phyloP scores from a whole-genome alignment of 306 rosid genomes.

The Ammopiptanthus mongolicus region DNA sequence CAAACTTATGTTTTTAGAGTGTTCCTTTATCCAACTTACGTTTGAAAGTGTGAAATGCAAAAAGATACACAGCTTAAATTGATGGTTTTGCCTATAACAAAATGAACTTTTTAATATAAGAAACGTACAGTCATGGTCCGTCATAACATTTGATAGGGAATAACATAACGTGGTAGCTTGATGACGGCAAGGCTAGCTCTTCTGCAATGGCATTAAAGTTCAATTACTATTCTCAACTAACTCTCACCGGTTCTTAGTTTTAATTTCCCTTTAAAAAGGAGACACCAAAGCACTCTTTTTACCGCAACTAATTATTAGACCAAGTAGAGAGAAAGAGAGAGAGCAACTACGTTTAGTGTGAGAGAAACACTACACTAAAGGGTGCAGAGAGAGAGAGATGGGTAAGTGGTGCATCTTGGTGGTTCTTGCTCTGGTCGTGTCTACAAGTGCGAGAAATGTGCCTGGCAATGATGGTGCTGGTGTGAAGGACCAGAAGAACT shows the following conservation, averaged over 20 bases:
- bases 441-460: conserved; percentile 36
- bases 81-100: neutral
- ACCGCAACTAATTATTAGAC: neutral
- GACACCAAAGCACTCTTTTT: neutral
- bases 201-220: conserved; percentile 36
- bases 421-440: conserved; percentile 45
- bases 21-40: too few species aligned
- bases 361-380: neutral
- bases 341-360: neutral
- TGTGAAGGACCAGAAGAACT: conserved; percentile 67
- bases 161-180: neutral
- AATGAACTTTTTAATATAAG: neutral
- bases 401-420: conserved; percentile 36
- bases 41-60: too few species aligned
- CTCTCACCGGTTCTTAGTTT: neutral
- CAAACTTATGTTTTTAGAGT: too few species aligned
- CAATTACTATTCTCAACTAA: conserved; percentile 57
- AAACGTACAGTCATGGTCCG: neutral
- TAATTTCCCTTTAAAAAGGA: conserved; percentile 33
- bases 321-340: neutral
- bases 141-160: neutral
- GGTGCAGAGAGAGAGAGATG: conserved; percentile 37
- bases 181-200: neutral
- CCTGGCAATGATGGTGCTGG: conserved; percentile 33
- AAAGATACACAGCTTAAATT: too few species aligned